phyloP scores from a whole-genome alignment of 2,329 filamentous ascomycete species.

The Canariomyces notabilis region DNA sequence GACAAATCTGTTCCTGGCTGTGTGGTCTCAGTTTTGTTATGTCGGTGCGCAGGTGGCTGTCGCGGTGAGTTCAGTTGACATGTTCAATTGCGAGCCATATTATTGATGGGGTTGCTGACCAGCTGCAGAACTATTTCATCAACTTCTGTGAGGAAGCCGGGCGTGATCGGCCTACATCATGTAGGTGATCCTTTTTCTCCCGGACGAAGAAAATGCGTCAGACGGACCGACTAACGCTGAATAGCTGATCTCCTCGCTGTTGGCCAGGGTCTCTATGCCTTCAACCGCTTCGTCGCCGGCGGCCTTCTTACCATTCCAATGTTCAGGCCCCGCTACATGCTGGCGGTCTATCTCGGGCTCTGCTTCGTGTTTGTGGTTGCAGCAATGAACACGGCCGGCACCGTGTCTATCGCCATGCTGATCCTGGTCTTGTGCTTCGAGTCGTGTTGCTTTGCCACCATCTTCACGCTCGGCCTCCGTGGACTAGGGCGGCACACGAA shows the following conservation, averaged over 20 bases:
- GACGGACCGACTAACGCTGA: constrained; percentile 14
- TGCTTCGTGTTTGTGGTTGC: constrained; percentile 52
- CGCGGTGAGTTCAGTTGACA: constrained; percentile 36
- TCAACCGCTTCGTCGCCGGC: constrained; percentile 54
- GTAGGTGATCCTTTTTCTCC: constrained; percentile 14
- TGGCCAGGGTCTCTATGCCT: constrained; percentile 54
- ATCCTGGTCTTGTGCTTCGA: constrained; percentile 53
- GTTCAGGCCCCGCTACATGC: constrained; percentile 50
- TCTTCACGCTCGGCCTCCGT: constrained; percentile 53
- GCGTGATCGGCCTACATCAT: constrained; percentile 16
- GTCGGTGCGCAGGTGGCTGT: constrained; percentile 54
- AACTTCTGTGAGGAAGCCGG: constrained; percentile 38
- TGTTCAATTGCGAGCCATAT: constrained; percentile 8
- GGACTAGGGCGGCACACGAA: constrained; percentile 54
- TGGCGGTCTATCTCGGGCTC: constrained; percentile 46
- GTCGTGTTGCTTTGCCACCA: constrained; percentile 54
- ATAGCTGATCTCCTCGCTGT: constrained; percentile 52
- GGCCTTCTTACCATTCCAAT: constrained; percentile 47
- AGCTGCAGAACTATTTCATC: constrained; percentile 46
- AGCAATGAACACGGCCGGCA: constrained; percentile 46
- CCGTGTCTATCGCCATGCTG: constrained; percentile 50
- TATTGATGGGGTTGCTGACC: constrained; percentile 28
- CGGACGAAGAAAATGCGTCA: not conserved
- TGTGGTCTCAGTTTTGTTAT: constrained; percentile 59
- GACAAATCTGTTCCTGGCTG: constrained; percentile 56